Conservation (phyloP, 805 yeast species). For the Kuraishia molischiana region DNA sequence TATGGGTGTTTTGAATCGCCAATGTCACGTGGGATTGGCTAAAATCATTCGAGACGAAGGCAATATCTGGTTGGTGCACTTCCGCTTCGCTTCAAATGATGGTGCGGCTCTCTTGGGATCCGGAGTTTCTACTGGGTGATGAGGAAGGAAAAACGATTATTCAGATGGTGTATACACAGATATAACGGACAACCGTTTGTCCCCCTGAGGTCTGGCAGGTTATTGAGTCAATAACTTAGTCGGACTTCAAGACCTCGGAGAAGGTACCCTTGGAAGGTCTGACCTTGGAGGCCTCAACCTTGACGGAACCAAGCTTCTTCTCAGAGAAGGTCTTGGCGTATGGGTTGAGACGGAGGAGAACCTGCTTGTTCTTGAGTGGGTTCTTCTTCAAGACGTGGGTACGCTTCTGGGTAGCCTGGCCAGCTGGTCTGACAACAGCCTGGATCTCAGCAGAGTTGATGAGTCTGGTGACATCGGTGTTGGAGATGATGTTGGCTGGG, state of each 20-base stretch:
- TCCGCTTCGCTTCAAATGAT: no score
- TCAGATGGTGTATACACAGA: no score
- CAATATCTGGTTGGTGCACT: no score
- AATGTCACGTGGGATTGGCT: no score
- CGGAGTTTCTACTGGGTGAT: no score
- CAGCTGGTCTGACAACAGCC: slow-evolving; percentile 94
- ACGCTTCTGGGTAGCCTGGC: slow-evolving; percentile 89
- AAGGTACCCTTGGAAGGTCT: slow-evolving; percentile 68
- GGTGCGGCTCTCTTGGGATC: no score
- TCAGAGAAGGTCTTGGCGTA: slow-evolving; percentile 96
- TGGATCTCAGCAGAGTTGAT: slow-evolving; percentile 99
- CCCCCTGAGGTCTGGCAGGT: no score
- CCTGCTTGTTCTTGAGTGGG: slow-evolving; percentile 99
- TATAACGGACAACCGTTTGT: no score
- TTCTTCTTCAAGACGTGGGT: slow-evolving; percentile 95
- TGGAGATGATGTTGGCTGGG: slow-evolving; percentile 90
- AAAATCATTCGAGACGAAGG: no score
- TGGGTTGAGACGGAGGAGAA: slow-evolving; percentile 97
- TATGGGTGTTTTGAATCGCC: no score
- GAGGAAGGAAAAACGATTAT: no score
- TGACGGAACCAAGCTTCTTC: slow-evolving; percentile 80
- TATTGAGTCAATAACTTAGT: slow-evolving; percentile 29
- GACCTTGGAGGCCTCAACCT: slow-evolving; percentile 54
- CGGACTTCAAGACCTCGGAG: slow-evolving; percentile 56
- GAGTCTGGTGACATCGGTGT: slow-evolving; percentile 93